Base-by-base conservation (phyloP, 1,284 basidiomycete genomes). In the Pseudozyma pruni region DNA sequence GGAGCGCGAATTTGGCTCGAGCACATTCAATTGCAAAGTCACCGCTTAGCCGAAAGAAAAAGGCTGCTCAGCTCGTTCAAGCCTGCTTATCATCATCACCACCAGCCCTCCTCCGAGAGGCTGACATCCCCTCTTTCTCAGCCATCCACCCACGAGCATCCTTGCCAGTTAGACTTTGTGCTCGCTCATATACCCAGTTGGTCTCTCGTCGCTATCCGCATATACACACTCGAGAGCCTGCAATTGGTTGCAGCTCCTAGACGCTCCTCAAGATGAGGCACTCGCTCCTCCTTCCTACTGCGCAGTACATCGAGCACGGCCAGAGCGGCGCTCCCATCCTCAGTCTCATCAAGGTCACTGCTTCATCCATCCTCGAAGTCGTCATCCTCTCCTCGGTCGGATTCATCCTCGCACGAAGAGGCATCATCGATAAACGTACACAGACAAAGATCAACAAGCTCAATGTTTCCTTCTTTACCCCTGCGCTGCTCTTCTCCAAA, bases 401-500 rank as follows among this genome's bases (percentile, higher is more conserved):
- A 1, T 96, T 91, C 83, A 84, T 90, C 20, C 89, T 96, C 38
- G 91, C 94, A 1, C 83, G 86, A 42, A 86, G 87, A 22, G 91
- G 91, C 31, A 89, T 96, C 39, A 87, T 94, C 13, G 93, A 96
- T 82, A 94, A 93, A 83, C 88, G 87, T 66, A 93, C 91, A 0
- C 93, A 95, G 83, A 92, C 91, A 84, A 80, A 76, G 53, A 72
- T 75, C 55, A 75, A 72, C 48, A 72, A 75, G 32, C 84, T 93
- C 50, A 93, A 93, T 80, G 88, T 96, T 23, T 91, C 91, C 0
- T 87, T 96, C 33, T 94, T 96, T 84, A 97, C 94, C 0, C 94
- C 94, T 0, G 90, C 91, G 0, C 87, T 97, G 17, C 86, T 96
- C 23, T 96, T 96, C 84, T 93, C 91, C 33, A 97, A 96, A 85